Conservation (phyloP, 768 basidiomycete species). For the Lactifluus pinguis region DNA sequence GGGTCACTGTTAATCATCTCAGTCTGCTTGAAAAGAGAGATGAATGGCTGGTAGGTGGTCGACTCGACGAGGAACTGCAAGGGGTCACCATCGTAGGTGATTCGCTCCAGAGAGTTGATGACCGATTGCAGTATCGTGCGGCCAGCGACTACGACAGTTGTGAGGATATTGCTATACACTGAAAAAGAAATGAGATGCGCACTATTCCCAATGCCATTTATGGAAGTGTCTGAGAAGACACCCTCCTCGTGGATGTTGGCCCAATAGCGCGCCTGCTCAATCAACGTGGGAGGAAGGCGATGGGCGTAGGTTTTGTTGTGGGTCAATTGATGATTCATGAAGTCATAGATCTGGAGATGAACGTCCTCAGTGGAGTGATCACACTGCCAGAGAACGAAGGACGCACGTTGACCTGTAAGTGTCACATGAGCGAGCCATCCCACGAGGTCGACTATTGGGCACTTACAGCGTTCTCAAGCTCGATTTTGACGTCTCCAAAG, state of each 20-base stretch:
- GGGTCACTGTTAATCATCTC: conserved; percentile 51
- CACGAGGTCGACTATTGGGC: neutral
- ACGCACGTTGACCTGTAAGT: conserved; percentile 65
- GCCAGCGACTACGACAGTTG: conserved; percentile 56
- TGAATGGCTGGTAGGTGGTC: conserved; percentile 85
- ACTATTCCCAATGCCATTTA: conserved; percentile 73
- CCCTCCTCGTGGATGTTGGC: conserved; percentile 77
- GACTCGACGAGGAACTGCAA: conserved; percentile 71
- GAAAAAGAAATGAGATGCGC: conserved; percentile 24
- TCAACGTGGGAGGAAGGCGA: conserved; percentile 68
- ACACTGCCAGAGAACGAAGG: neutral
- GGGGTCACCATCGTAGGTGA: conserved; percentile 72
- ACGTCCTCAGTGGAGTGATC: neutral
- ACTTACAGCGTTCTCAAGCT: conserved; percentile 62
- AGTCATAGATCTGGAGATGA: conserved; percentile 57
- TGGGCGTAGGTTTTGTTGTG: conserved; percentile 80
- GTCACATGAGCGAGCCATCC: conserved; percentile 15
- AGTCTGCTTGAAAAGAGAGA: conserved; percentile 77
- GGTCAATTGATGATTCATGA: conserved; percentile 59
- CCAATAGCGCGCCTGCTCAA: conserved; percentile 64
- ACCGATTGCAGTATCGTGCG: conserved; percentile 70
- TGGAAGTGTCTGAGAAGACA: conserved; percentile 56
- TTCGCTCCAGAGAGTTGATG: conserved; percentile 60
- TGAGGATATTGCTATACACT: neutral
- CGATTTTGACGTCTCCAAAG: conserved; percentile 56